These are phyloP conservation scores for Zygosaccharomyces sapae DNA, from an alignment of 1,139 yeast genomes.

Conservation along the genomic window DNA sequence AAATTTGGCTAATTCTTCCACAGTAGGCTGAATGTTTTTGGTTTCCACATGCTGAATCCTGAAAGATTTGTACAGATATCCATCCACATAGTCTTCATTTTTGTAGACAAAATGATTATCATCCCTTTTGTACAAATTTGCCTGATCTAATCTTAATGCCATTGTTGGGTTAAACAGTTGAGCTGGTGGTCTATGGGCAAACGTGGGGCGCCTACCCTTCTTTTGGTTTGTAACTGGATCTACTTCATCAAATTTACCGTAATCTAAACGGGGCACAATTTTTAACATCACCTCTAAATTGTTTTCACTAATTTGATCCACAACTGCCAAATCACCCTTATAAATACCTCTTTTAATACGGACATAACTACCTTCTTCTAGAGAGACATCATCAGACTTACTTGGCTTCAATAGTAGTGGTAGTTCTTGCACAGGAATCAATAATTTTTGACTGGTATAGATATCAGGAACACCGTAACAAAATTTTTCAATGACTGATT, in stretches of 20 bases:
- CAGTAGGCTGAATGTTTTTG: conserved; percentile 77
- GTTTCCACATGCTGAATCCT: conserved; percentile 78
- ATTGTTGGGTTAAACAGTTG: conserved; percentile 77
- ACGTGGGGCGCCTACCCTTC: conserved; percentile 45
- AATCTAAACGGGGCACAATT: conserved; percentile 88
- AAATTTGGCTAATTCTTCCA: conserved; percentile 84
- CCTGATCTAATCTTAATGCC: conserved; percentile 60
- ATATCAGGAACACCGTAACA: conserved; percentile 86
- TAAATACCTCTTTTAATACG: conserved; percentile 88
- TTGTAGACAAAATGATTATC: conserved; percentile 69
- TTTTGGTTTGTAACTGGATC: conserved; percentile 49
- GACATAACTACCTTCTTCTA: conserved; percentile 89
- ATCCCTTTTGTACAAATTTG: conserved; percentile 63
- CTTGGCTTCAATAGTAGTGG: conserved; percentile 90
- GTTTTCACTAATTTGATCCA: conserved; percentile 88
- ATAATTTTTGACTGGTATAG: conserved; percentile 63
- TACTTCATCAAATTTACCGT: conserved; percentile 63
- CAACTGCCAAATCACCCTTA: conserved; percentile 88
- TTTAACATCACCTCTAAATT: conserved; percentile 91
- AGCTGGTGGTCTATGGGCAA: conserved; percentile 72
- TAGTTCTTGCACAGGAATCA: conserved; percentile 93
- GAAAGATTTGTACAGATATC: conserved; percentile 81
- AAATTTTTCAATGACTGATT: conserved; percentile 90
- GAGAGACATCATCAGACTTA: conserved; percentile 79
- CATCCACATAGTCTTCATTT: conserved; percentile 87